Conservation (phyloP, 495 filamentous ascomycete genomes). For the Xylaria telfairii region DNA sequence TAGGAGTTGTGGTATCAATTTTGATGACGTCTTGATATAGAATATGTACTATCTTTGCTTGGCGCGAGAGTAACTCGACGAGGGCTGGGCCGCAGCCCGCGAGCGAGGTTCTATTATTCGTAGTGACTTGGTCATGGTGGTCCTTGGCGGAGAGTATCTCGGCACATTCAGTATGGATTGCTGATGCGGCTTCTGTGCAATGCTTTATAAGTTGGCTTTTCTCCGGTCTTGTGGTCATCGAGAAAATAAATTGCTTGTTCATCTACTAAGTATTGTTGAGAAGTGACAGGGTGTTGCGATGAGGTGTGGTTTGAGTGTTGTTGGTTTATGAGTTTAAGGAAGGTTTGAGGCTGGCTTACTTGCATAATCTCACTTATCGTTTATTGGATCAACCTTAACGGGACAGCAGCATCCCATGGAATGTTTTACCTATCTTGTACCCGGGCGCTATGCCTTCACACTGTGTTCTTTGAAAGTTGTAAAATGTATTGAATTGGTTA, state of each 20-base stretch:
- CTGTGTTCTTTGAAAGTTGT: too few species aligned
- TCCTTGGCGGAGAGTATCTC: conserved; percentile 26
- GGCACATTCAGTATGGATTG: conserved; percentile 40
- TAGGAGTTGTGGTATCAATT: background rate
- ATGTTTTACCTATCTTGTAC: too few species aligned
- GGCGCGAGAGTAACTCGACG: conserved; percentile 44
- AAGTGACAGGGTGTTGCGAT: background rate
- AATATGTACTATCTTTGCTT: conserved; percentile 37
- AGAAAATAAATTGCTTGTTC: background rate
- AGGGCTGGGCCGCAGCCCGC: conserved; percentile 45
- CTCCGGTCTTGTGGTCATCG: conserved; percentile 24
- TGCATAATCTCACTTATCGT: background rate
- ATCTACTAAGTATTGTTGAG: background rate
- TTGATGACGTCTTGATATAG: conserved; percentile 22
- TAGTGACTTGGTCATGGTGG: background rate
- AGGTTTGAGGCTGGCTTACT: background rate
- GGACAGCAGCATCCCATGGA: too few species aligned
- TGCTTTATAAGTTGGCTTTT: conserved; percentile 29
- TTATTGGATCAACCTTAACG: too few species aligned
- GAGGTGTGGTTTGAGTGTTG: background rate
- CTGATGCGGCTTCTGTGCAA: conserved; percentile 29
- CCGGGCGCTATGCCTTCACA: too few species aligned
- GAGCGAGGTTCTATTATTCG: conserved; percentile 25
- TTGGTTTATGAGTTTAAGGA: background rate
- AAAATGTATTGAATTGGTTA: too few species aligned